Conservation (phyloP, 2,329 filamentous ascomycete species). For the Talaromyces sp. region DNA sequence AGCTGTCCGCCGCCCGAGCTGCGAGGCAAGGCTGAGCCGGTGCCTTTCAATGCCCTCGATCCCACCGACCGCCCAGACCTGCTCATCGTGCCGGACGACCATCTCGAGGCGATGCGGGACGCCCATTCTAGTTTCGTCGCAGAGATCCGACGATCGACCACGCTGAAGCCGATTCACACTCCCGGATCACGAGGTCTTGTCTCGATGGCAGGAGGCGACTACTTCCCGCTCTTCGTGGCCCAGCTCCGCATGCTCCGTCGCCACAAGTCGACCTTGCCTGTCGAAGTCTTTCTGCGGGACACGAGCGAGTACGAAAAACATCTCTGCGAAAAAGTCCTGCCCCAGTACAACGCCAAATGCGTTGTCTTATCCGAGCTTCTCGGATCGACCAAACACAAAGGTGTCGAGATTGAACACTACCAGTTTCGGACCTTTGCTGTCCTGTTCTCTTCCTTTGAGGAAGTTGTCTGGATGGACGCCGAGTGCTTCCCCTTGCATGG, state of each 20-base stretch:
- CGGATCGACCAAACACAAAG: conserved; percentile 17
- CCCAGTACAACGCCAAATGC: conserved; percentile 38
- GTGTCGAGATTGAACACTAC: conserved; percentile 38
- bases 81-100: conserved; percentile 28
- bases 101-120: conserved; percentile 30
- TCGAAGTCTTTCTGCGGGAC: conserved; percentile 41
- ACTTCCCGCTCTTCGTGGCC: conserved; percentile 47
- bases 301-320: conserved; percentile 35
- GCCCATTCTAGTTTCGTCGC: conserved; percentile 38
- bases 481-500: conserved; percentile 50
- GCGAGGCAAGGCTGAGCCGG: conserved; percentile 17
- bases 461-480: conserved; percentile 55
- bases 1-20: conserved; percentile 25
- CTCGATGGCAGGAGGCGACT: conserved; percentile 44
- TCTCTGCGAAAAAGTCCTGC: conserved; percentile 37
- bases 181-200: conserved; percentile 45
- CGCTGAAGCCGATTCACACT: conserved; percentile 29
- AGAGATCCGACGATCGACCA: conserved; percentile 24
- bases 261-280: conserved; percentile 46
- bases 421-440: conserved; percentile 56
- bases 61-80: conserved; percentile 30
- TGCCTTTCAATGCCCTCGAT: conserved; percentile 26
- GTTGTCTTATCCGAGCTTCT: conserved; percentile 40
- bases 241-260: conserved; percentile 50
- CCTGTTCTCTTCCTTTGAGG: conserved; percentile 55